Conservation (phyloP, 352 stramenopile species). For the Phytopythium delawarense region DNA sequence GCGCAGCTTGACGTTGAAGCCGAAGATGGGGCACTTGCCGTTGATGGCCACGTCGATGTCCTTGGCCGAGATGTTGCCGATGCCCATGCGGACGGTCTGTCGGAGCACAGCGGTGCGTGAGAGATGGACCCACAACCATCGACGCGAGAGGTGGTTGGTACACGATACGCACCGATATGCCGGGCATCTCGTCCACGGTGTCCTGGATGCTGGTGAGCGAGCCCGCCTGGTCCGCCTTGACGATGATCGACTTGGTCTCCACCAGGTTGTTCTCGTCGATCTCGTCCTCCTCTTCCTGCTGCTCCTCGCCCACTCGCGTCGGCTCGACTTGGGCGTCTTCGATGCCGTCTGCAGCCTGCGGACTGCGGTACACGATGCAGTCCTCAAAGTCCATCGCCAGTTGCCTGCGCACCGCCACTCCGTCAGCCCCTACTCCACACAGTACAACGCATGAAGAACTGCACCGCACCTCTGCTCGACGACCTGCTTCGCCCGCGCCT, state of each 20-base stretch:
- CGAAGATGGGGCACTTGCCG: constrained; percentile 78
- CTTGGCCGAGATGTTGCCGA: constrained; percentile 69
- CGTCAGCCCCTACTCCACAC: not conserved
- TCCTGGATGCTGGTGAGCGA: constrained; percentile 84
- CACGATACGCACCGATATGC: constrained; percentile 32
- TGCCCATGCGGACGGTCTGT: constrained; percentile 73
- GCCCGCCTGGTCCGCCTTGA: constrained; percentile 73
- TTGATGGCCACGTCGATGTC: constrained; percentile 83
- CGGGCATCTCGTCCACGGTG: constrained; percentile 68
- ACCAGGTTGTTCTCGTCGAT: constrained; percentile 40
- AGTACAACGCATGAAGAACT: not conserved
- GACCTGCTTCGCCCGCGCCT: constrained; percentile 60
- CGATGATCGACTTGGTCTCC: constrained; percentile 62
- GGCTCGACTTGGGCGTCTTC: constrained; percentile 10
- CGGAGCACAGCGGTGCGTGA: too few species aligned
- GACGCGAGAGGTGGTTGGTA: not conserved
- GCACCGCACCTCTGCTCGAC: constrained; percentile 58
- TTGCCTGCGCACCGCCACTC: constrained; percentile 32
- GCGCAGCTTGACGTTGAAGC: constrained; percentile 75
- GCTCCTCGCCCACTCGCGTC: constrained; percentile 9
- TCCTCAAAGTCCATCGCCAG: constrained; percentile 70
- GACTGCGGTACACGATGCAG: constrained; percentile 33
- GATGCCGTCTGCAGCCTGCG: not conserved
- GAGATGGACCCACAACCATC: too few species aligned
- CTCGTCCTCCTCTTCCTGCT: constrained; percentile 13